Evolutionary conservation across 2,329 filamentous ascomycete genomes (phyloP), one percentile per base, ranked within the genome.

Genomic region (Pseudogymnoascus sp.): DNA sequence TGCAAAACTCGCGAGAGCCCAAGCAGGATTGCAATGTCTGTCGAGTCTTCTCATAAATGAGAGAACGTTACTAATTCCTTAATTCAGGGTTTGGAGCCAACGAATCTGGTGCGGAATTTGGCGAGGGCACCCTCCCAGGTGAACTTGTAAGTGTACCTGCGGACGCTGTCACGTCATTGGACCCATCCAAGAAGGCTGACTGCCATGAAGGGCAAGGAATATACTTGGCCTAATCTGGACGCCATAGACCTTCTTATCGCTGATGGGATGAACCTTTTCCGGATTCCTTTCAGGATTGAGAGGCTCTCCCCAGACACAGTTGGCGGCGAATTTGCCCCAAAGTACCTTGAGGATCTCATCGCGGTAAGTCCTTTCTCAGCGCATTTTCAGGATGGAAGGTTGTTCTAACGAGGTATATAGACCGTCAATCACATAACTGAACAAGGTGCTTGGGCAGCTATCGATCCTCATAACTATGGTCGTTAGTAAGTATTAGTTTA

Each of bases 41-140:
- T 36, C 35, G 5, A n/a, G 35, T 36, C 12, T 36, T 36, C 35
- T 36, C 35, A 36, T 36, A 36, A 36, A 36, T 36, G 35, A 8
- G 35, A 5, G 10, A 36, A 36, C 5, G 61, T 15, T 60, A n/a
- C n/a, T n/a, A n/a, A n/a, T n/a, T n/a, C n/a, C n/a, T n/a, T n/a
- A n/a, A n/a, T n/a, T n/a, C n/a, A n/a, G n/a, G n/a, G n/a, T n/a
- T n/a, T 10, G 66, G 66, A 48, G 68, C 67, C 45, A 70, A 69
- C 58, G 70, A 86, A 69, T 80, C 82, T 25, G 84, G 84, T 10
- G 83, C 84, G 42, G 85, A 88, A 66, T 87, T 87, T 64, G 84
- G 84, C 45, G 76, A 80, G 63, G 73, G 69, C 25, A 78, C 75
- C 60, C 74, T 86, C 31, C 84, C 85, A 1, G 85, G 85, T n/a